Conservation (phyloP, 306 rosid genomes). For the Pterocarpus macrocarpus region DNA sequence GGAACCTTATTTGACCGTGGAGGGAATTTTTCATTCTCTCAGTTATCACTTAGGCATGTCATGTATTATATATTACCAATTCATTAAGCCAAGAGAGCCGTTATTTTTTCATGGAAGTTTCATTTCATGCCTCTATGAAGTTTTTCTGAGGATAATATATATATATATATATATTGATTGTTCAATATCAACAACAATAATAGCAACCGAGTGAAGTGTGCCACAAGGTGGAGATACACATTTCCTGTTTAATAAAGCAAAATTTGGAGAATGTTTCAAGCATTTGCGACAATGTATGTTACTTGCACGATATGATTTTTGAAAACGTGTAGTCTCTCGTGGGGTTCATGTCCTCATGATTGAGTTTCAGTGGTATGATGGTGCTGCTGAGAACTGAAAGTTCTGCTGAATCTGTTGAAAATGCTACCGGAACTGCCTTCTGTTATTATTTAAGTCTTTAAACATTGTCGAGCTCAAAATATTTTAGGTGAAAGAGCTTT, state of each 20-base stretch:
- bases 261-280: not conserved
- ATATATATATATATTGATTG: not conserved
- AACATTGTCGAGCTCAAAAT: no score
- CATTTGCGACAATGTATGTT: not conserved
- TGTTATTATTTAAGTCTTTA: no score
- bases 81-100: constrained; percentile 36
- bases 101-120: constrained; percentile 15
- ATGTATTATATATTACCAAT: constrained; percentile 44
- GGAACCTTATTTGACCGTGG: constrained; percentile 45
- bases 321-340: not conserved
- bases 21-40: constrained; percentile 97
- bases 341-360: not conserved
- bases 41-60: constrained; percentile 42
- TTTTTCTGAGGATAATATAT: not conserved
- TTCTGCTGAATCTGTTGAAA: no score
- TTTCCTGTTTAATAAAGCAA: not conserved
- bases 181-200: not conserved
- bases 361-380: no score
- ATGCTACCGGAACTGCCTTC: no score
- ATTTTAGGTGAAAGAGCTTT: no score
- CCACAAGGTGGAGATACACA: not conserved
- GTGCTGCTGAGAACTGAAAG: no score
- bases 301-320: not conserved
- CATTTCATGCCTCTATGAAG: constrained; percentile 17
- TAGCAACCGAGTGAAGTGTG: not conserved